Evolutionary conservation across 768 basidiomycete species (phyloP).

Genomic region (Boletus sensibilis): DNA sequence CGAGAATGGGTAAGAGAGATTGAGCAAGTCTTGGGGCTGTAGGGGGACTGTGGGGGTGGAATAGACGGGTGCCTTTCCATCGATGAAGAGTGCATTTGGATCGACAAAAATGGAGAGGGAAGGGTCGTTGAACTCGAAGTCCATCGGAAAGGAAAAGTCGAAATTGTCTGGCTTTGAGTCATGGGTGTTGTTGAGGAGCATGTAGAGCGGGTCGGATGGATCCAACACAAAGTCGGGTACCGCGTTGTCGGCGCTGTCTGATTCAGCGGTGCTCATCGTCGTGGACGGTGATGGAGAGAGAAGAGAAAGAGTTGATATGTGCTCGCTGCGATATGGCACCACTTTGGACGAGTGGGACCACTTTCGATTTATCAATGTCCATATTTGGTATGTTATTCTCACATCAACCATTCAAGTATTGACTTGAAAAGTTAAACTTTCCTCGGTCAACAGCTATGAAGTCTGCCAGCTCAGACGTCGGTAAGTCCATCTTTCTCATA

Average conservation of each 20-base stretch:
- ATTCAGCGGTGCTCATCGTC: constrained; percentile 19
- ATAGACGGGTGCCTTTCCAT: constrained; percentile 26
- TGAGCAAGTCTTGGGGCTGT: constrained; percentile 31
- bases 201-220: constrained; percentile 56
- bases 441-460: constrained; percentile 9
- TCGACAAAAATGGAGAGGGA: constrained; percentile 54
- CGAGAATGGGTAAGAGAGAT: constrained; percentile 41
- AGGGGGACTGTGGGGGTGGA: constrained; percentile 15
- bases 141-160: constrained; percentile 46
- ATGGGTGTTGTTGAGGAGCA: constrained; percentile 50
- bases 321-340: constrained; percentile 19
- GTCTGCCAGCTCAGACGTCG: constrained; percentile 13
- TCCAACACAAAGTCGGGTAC: constrained; percentile 48
- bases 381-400: constrained; percentile 26
- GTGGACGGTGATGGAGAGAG: not conserved
- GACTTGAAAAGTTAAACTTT: not conserved
- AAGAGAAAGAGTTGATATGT: not conserved
- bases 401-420: constrained; percentile 11
- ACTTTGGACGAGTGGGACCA: constrained; percentile 25
- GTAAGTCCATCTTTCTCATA: constrained; percentile 9
- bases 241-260: constrained; percentile 13
- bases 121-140: constrained; percentile 57
- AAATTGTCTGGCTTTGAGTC: constrained; percentile 36
- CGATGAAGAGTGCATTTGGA: constrained; percentile 57
- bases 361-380: constrained; percentile 15